A percentile compares a stretch with the other conserved stretches of the same genome.
Conservation (phyloP, 257 asterid species). For the Solanum chaucha region DNA sequence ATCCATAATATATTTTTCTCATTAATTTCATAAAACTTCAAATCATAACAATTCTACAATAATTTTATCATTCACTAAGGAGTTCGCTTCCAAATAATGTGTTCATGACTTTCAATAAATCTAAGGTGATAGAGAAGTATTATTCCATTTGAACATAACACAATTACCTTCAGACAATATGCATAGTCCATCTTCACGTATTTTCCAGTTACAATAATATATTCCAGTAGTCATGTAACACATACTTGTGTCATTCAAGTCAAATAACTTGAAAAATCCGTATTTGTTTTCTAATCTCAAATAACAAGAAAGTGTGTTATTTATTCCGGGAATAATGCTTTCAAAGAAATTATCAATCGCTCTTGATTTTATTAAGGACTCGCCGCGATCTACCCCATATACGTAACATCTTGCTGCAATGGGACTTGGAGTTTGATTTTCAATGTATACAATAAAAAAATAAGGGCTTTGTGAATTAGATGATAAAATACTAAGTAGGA, state of each 20-base stretch:
- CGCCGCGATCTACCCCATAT: background rate
- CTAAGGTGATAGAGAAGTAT: background rate
- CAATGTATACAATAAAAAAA: background rate
- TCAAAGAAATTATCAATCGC: background rate
- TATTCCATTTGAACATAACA: background rate
- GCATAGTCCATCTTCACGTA: background rate
- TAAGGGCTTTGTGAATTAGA: background rate
- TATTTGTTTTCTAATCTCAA: background rate
- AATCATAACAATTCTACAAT: background rate
- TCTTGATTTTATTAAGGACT: background rate
- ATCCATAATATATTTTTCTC: background rate
- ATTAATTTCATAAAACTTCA: background rate
- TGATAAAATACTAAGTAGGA: background rate
- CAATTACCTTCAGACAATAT: background rate
- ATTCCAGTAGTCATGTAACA: background rate
- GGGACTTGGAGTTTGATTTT: background rate
- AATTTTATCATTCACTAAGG: background rate
- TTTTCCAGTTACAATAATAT: background rate
- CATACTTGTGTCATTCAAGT: background rate
- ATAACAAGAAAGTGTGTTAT: background rate
- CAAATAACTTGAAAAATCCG: background rate
- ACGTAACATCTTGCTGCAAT: background rate
- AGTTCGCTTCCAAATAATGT: background rate
- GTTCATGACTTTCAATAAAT: background rate
- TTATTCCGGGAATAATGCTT: background rate